phyloP scores from a whole-genome alignment of 352 stramenopile species.

The Phytophthora fragariaefolia region DNA sequence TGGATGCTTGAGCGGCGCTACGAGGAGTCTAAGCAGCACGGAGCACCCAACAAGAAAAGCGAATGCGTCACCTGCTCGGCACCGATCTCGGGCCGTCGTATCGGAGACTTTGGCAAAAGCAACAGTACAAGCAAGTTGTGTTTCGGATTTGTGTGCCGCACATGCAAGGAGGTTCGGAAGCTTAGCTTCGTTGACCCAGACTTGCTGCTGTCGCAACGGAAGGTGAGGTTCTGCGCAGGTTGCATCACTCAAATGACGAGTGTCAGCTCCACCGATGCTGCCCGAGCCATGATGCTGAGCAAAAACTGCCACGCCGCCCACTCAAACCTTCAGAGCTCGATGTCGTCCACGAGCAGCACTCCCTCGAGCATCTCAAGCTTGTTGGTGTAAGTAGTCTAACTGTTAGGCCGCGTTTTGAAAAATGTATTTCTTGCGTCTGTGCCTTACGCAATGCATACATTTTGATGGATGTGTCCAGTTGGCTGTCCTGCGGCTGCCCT shows the following conservation, averaged over 20 bases:
- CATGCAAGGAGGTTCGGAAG: slow-evolving; percentile 13
- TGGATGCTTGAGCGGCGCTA: slow-evolving; percentile 19
- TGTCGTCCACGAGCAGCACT: slow-evolving; percentile 9
- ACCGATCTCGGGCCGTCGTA: neutral
- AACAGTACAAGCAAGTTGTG: slow-evolving; percentile 16
- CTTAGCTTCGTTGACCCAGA: slow-evolving; percentile 33
- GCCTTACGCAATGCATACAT: no score
- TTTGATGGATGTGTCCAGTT: slow-evolving; percentile 2
- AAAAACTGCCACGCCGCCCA: slow-evolving; percentile 1
- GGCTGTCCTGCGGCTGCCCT: no score
- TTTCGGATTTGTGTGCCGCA: slow-evolving; percentile 9
- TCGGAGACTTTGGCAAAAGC: slow-evolving; percentile 21
- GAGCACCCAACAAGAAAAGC: slow-evolving; percentile 15
- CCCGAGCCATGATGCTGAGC: slow-evolving; percentile 10
- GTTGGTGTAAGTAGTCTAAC: slow-evolving; percentile 6
- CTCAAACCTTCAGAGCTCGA: neutral
- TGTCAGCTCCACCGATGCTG: slow-evolving; percentile 16
- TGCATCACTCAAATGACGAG: slow-evolving; percentile 19
- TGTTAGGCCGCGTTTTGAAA: no score
- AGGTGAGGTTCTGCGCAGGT: slow-evolving; percentile 33
- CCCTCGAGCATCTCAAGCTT: slow-evolving; percentile 7
- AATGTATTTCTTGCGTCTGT: no score
- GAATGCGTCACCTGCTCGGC: slow-evolving; percentile 5
- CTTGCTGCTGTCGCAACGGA: slow-evolving; percentile 26
- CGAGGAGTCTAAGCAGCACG: slow-evolving; percentile 11